These are phyloP conservation scores for Abortiporus biennis DNA, from an alignment of 1,284 basidiomycete species.

Conservation along the genomic window DNA sequence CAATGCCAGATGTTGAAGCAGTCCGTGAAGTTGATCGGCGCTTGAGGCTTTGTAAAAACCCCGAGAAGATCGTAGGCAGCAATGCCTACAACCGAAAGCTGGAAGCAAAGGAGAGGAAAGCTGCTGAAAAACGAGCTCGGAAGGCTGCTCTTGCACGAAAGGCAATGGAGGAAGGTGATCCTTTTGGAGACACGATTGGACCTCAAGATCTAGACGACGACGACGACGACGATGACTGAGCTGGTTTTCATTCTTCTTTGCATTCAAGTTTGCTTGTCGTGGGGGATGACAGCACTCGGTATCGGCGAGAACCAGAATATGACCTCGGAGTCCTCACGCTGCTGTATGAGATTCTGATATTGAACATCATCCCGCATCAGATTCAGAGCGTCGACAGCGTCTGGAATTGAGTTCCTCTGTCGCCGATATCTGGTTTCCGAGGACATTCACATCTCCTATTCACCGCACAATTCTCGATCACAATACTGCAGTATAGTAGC, in stretches of 20 bases:
- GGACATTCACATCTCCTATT: too few relatives aligned
- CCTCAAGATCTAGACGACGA: conserved; percentile 35
- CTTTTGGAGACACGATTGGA: conserved; percentile 53
- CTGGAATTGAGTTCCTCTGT: too few relatives aligned
- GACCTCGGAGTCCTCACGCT: background rate
- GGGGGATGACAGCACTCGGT: too few relatives aligned
- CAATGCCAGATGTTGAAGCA: conserved; percentile 68
- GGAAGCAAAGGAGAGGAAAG: conserved; percentile 57
- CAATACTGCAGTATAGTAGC: too few relatives aligned
- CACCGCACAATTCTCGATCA: too few relatives aligned
- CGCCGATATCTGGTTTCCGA: too few relatives aligned
- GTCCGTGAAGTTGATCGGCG: conserved; percentile 85
- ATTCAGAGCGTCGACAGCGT: too few relatives aligned
- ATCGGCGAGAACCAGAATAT: too few relatives aligned
- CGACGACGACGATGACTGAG: conserved; percentile 37
- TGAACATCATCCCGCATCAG: too few relatives aligned
- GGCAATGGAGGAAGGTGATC: conserved; percentile 50
- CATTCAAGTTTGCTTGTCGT: too few relatives aligned
- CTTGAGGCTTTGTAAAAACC: conserved; percentile 84
- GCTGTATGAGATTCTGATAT: too few relatives aligned
- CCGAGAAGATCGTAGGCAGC: conserved; percentile 86
- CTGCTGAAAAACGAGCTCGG: conserved; percentile 56
- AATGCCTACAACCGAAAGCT: conserved; percentile 68
- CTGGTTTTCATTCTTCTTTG: too few relatives aligned
- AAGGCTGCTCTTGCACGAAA: conserved; percentile 55